These are phyloP conservation scores for Scleromitrula shiraiana DNA, from an alignment of 2,329 filamentous ascomycete species.

Conservation along the genomic window DNA sequence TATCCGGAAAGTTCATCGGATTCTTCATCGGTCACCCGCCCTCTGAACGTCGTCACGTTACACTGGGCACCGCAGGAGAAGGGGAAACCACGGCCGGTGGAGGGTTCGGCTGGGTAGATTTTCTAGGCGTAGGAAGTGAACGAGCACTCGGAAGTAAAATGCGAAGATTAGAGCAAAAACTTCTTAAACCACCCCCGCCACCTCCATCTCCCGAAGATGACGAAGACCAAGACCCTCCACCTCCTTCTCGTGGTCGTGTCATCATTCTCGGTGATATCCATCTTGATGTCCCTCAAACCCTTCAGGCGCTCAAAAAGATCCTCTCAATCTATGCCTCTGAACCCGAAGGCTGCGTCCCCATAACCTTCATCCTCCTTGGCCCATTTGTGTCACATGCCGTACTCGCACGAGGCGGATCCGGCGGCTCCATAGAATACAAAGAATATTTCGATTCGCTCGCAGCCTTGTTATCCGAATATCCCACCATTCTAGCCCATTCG, in stretches of 20 bases:
- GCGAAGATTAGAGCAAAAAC: slow-evolving; percentile 66
- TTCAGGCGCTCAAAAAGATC: slow-evolving; percentile 74
- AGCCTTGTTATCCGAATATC: slow-evolving; percentile 73
- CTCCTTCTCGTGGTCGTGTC: slow-evolving; percentile 43
- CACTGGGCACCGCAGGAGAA: slow-evolving; percentile 59
- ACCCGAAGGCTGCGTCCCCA: slow-evolving; percentile 56
- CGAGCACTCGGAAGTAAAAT: slow-evolving; percentile 75
- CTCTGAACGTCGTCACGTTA: slow-evolving; percentile 73
- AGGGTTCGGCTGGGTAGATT: slow-evolving; percentile 96
- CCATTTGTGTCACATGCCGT: slow-evolving; percentile 68
- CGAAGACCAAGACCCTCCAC: slow-evolving; percentile 18
- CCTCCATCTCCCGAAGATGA: slow-evolving; percentile 3
- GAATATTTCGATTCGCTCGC: slow-evolving; percentile 90
- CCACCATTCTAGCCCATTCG: slow-evolving; percentile 65
- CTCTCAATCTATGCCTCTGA: slow-evolving; percentile 65
- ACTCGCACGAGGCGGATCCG: slow-evolving; percentile 59
- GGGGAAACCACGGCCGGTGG: slow-evolving; percentile 58
- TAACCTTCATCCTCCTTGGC: slow-evolving; percentile 76
- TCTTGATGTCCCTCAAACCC: slow-evolving; percentile 73
- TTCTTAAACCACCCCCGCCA: slow-evolving; percentile 41
- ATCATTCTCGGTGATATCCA: slow-evolving; percentile 81
- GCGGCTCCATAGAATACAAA: slow-evolving; percentile 91
- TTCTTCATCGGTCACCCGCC: slow-evolving; percentile 90
- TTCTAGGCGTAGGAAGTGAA: slow-evolving; percentile 84
- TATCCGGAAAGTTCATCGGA: slow-evolving; percentile 85